Conservation (phyloP, 2,329 filamentous ascomycete genomes). For the Nakataea oryzae region DNA sequence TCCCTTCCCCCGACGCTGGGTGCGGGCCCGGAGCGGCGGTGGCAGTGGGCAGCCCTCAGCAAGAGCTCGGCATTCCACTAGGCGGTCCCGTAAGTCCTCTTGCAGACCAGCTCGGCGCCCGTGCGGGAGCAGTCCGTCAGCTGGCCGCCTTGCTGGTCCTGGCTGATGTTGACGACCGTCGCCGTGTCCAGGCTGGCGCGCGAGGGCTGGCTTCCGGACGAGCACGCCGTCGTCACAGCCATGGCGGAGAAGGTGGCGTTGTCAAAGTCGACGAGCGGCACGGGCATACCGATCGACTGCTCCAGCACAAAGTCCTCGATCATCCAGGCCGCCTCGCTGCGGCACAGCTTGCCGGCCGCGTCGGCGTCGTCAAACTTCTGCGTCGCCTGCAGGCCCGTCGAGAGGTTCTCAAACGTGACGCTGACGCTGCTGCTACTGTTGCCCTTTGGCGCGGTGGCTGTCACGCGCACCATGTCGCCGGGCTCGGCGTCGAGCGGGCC, state of each 20-base stretch:
- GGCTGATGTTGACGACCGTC: background rate
- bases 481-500: background rate
- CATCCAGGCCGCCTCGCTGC: constrained; percentile 2
- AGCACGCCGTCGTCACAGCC: background rate
- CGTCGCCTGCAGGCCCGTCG: background rate
- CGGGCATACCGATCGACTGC: background rate
- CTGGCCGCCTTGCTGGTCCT: background rate
- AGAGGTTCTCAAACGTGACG: constrained; percentile 1
- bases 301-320: constrained; percentile 3
- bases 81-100: background rate
- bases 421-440: background rate
- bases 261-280: constrained; percentile 1
- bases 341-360: background rate
- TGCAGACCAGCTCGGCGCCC: background rate
- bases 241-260: background rate
- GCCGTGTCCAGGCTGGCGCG: background rate
- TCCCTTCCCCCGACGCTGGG: too few relatives aligned
- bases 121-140: constrained; percentile 1
- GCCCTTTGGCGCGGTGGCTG: background rate
- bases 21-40: background rate
- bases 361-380: background rate
- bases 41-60: background rate
- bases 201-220: background rate
- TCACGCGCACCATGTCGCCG: background rate
- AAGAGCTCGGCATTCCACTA: background rate